Percentiles rank a stretch among this genome's conserved stretches.
phyloP scores from a whole-genome alignment of 768 basidiomycete genomes.

The Lyophyllum decastes region DNA sequence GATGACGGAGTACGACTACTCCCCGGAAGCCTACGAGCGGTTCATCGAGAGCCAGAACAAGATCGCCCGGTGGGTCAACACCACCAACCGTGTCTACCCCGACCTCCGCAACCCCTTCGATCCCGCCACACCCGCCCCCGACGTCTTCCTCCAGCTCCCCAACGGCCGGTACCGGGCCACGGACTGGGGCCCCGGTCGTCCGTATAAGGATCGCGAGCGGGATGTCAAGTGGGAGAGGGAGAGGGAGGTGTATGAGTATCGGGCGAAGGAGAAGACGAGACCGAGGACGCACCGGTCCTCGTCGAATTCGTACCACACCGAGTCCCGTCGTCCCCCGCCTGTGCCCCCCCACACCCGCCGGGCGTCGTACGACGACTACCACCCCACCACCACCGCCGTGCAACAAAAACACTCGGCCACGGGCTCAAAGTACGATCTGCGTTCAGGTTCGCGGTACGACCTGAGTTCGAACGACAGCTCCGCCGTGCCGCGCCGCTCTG shows the following conservation, averaged over 20 bases:
- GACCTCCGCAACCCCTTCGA: conserved; percentile 12
- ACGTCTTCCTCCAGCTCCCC: neutral
- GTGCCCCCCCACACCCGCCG: neutral
- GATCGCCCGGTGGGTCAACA: conserved; percentile 17
- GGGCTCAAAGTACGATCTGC: neutral
- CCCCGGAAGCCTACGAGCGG: conserved; percentile 21
- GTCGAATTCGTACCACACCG: conserved; percentile 5
- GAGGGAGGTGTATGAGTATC: neutral
- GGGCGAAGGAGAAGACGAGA: neutral
- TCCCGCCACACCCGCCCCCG: conserved; percentile 15
- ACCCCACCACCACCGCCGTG: neutral
- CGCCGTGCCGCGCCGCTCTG: neutral
- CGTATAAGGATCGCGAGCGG: too few species aligned
- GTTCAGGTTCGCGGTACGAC: neutral
- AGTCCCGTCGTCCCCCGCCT: neutral
- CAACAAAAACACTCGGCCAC: too few species aligned
- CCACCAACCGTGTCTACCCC: conserved; percentile 10
- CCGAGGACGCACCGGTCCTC: conserved; percentile 6
- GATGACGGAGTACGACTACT: conserved; percentile 27
- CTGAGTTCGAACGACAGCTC: neutral
- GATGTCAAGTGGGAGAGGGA: conserved; percentile 2
- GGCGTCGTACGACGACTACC: conserved; percentile 9
- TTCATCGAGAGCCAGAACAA: conserved; percentile 16
- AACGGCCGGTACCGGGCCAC: neutral
- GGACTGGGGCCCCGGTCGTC: too few species aligned